phyloP scores from a whole-genome alignment of 2,329 filamentous ascomycete species.

The Akanthomyces uredinophilus region DNA sequence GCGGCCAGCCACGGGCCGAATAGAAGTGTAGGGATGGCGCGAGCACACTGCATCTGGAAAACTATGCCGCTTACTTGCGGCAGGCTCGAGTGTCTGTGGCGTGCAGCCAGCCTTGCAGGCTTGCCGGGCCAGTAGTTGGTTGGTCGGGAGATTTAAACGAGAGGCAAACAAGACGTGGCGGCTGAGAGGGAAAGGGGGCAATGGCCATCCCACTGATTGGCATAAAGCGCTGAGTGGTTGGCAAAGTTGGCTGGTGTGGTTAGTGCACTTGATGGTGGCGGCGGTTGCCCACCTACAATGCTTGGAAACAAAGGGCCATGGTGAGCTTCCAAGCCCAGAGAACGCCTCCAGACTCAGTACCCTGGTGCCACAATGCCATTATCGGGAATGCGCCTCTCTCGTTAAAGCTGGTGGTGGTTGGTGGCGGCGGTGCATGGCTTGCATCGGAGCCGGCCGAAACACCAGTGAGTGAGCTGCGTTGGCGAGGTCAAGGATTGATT shows the following conservation, averaged over 20 bases:
- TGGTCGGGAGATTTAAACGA: neutral
- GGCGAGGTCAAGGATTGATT: neutral
- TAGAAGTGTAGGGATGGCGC: neutral
- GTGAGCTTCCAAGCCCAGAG: neutral
- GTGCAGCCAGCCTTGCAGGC: too few relatives aligned
- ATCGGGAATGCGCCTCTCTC: conserved; percentile 5
- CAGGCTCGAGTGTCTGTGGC: neutral
- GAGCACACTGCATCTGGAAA: neutral
- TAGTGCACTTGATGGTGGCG: too few relatives aligned
- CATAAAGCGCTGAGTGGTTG: too few relatives aligned
- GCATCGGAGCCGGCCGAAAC: conserved; percentile 11
- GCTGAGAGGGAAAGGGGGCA: neutral
- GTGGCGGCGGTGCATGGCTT: neutral
- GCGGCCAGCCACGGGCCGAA: neutral
- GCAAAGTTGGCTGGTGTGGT: too few relatives aligned
- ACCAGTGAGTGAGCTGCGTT: neutral
- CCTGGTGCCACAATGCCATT: neutral
- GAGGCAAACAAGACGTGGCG: neutral
- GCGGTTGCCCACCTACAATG: too few relatives aligned
- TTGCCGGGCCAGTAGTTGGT: neutral
- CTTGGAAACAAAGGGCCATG: neutral
- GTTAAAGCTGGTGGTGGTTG: neutral
- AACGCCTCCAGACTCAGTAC: neutral
- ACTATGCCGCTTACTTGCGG: conserved; percentile 1
- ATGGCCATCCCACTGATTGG: too few relatives aligned